Base-by-base conservation (phyloP, 371 early-diverging fungal species). In the Dinochytrium kinnereticum region DNA sequence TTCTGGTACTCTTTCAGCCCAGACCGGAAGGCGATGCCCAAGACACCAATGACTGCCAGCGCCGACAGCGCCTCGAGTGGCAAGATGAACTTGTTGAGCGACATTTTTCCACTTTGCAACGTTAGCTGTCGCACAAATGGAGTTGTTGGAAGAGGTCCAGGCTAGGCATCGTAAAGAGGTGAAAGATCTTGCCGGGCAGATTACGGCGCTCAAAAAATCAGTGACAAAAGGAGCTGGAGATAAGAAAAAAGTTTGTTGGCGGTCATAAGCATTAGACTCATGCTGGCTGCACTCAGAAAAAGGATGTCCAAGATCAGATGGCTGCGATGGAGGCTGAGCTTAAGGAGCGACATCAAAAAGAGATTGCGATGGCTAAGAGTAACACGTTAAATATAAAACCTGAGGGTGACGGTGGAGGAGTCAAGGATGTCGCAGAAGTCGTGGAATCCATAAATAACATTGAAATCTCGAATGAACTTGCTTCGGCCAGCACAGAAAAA, bases 151-250 rank as follows among this genome's bases (percentile, higher is more conserved):
- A 5, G 80, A 77, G 31, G 31, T 95, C 51, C 80, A 82, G 69
- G 85, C 90, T 5, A 84, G 93, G 21, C 97, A 96, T 73, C 87
- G 91, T 39, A 85, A 82, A 51, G 96, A 97, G 75, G 83, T 50
- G 65, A 90, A 91, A 70, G 91, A 91, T 33, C 85, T 97, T 21
- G 81, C 85, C n/a, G 87, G 84, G 34, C 86, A 84, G 57, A 84
- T 92, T 34, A 92, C 90, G 0, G 87, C 86, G 0, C 79, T 97
- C 37, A 93, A 93, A 61, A 94, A 93, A 82, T 77, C 91, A 0
- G 91, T 86, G 17, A 87, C 91, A 24, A 91, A 92, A 77, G 77
- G 77, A 2, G 77, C 77, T 34, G 89, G 88, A 31, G 90, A 93
- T 83, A 96, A 95, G 86, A 88, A 90, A 78, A 79, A 80, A 78